Evolutionary conservation across 139 green algal genomes (phyloP).

Genomic region (Chlamydomonas incerta): DNA sequence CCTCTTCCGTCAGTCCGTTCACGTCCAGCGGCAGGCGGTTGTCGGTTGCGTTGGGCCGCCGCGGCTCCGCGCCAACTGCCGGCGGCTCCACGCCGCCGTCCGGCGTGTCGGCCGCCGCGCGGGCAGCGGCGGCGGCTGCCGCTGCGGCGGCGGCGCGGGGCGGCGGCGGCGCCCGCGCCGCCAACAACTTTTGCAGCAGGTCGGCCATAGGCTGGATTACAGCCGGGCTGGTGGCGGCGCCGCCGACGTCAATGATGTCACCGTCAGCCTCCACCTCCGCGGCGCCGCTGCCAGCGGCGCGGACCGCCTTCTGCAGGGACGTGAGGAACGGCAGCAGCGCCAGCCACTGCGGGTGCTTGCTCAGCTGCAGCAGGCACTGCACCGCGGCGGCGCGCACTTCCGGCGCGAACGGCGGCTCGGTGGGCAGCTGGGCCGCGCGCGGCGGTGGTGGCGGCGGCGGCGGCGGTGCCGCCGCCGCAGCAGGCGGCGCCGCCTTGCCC

Average conservation of each 20-base stretch:
- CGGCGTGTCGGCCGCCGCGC: neutral
- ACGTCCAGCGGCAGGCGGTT: neutral
- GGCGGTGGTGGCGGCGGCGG: slow-evolving; percentile 6
- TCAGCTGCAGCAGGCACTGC: slow-evolving; percentile 43
- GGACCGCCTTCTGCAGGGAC: neutral
- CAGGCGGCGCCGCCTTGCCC: neutral
- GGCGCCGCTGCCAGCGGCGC: neutral
- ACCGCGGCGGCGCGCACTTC: slow-evolving; percentile 39
- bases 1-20: neutral
- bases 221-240: too few species aligned
- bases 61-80: neutral
- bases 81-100: neutral
- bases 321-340: neutral
- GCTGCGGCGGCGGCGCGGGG: neutral
- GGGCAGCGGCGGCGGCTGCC: neutral
- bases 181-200: neutral
- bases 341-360: slow-evolving; percentile 15
- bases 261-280: neutral
- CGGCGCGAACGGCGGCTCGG: slow-evolving; percentile 34
- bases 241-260: too few species aligned
- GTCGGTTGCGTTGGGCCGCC: neutral
- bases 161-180: slow-evolving; percentile 3
- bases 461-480: neutral
- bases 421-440: slow-evolving; percentile 16
- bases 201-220: neutral